Evolutionary conservation across 768 basidiomycete species (phyloP).

Genomic region (Lactifluus hygrophoroides): DNA sequence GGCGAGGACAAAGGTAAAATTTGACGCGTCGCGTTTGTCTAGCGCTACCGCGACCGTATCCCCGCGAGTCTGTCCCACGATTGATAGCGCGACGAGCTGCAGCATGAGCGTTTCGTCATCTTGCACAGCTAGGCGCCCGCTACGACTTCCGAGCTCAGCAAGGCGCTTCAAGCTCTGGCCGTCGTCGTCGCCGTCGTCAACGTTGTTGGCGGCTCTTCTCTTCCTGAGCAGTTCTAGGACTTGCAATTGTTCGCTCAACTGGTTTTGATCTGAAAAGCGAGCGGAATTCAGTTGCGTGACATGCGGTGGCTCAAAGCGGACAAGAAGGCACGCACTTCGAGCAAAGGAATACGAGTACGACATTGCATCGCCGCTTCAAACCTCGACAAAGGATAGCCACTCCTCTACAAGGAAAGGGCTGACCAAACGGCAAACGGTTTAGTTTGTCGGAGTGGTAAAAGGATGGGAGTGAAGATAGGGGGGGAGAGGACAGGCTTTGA

Average conservation of each 20-base stretch:
- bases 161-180: neutral
- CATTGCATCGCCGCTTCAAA: slow-evolving; percentile 15
- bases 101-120: slow-evolving; percentile 13
- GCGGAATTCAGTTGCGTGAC: neutral
- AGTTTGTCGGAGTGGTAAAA: slow-evolving; percentile 9
- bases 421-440: neutral
- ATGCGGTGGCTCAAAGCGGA: too few species aligned
- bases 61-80: slow-evolving; percentile 15
- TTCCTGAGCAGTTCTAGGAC: slow-evolving; percentile 5
- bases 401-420: neutral
- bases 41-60: slow-evolving; percentile 16
- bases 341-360: slow-evolving; percentile 7
- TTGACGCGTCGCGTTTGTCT: slow-evolving; percentile 9
- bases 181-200: too few species aligned
- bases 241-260: slow-evolving; percentile 14
- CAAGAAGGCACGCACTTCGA: slow-evolving; percentile 2
- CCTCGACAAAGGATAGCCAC: neutral
- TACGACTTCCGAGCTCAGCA: neutral
- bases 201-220: neutral
- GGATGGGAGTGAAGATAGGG: slow-evolving; percentile 6
- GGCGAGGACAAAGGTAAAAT: slow-evolving; percentile 15
- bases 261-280: slow-evolving; percentile 10
- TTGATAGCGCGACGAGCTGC: slow-evolving; percentile 13
- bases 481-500: neutral
- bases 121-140: slow-evolving; percentile 13